phyloP scores from a whole-genome alignment of 2,329 filamentous ascomycete species.

The Coniella lustricola region DNA sequence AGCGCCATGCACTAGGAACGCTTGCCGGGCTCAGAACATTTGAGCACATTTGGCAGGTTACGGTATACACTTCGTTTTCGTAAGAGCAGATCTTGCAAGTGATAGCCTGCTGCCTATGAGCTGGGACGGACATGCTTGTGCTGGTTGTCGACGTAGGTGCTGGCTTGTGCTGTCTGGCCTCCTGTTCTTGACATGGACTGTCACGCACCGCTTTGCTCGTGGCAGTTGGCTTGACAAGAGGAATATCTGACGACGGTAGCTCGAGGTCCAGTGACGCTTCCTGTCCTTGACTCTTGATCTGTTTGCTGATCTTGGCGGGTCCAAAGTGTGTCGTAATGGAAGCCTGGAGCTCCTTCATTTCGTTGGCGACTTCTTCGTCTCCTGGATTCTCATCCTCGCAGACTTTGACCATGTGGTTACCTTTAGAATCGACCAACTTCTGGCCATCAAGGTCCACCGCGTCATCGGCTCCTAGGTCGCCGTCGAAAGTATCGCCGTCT shows the following conservation, averaged over 20 bases:
- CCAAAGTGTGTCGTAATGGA: slow-evolving; percentile 19
- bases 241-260: not conserved
- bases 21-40: slow-evolving; percentile 56
- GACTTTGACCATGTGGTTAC: slow-evolving; percentile 62
- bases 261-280: not conserved
- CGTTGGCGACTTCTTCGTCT: slow-evolving; percentile 50
- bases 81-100: slow-evolving; percentile 62
- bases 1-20: slow-evolving; percentile 57
- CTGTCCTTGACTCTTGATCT: not conserved
- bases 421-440: slow-evolving; percentile 58
- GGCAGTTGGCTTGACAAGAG: too few relatives aligned
- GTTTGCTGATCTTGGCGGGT: slow-evolving; percentile 1
- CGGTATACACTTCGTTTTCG: slow-evolving; percentile 44
- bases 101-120: not conserved
- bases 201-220: not conserved
- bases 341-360: slow-evolving; percentile 60
- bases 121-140: not conserved
- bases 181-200: too few relatives aligned
- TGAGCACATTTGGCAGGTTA: slow-evolving; percentile 62
- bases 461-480: slow-evolving; percentile 39
- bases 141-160: slow-evolving; percentile 1
- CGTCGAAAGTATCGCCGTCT: slow-evolving; percentile 26
- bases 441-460: slow-evolving; percentile 59
- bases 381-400: slow-evolving; percentile 61
- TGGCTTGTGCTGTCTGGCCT: not conserved